phyloP scores from a whole-genome alignment of 345 rosid genomes.

The Eucalyptus shirleyi region DNA sequence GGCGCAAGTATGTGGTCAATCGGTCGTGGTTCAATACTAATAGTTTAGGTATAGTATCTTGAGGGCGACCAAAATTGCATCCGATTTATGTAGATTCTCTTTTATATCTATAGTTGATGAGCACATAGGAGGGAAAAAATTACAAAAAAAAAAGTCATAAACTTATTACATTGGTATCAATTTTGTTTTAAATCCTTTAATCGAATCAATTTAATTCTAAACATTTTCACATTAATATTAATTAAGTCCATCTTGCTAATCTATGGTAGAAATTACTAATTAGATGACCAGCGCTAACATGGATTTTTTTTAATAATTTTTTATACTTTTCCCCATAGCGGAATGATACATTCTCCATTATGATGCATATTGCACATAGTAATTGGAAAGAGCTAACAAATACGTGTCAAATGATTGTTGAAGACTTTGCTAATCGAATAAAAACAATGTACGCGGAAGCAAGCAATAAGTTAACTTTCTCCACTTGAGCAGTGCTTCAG shows the following conservation, averaged over 20 bases:
- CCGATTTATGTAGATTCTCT: not conserved
- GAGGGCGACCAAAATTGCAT: not conserved
- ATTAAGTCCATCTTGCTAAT: too few species aligned
- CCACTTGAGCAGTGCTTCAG: not conserved
- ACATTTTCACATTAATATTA: too few species aligned
- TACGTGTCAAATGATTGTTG: not conserved
- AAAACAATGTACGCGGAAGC: not conserved
- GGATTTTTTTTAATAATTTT: too few species aligned
- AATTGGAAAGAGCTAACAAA: not conserved
- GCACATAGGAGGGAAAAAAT: too few species aligned
- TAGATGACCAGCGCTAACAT: too few species aligned
- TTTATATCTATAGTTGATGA: not conserved
- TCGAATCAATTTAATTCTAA: rapidly evolving
- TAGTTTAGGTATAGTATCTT: not conserved
- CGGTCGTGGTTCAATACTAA: not conserved
- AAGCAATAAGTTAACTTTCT: not conserved
- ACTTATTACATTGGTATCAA: too few species aligned
- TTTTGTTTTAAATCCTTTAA: too few species aligned
- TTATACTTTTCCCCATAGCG: not conserved
- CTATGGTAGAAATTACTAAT: too few species aligned
- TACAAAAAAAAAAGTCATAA: too few species aligned
- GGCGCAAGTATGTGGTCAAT: not conserved
- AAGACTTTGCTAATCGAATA: not conserved
- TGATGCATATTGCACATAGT: not conserved
- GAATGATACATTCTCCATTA: not conserved